Evolutionary conservation across 1,284 basidiomycete genomes (phyloP), one percentile per base, ranked within the genome.

Genomic region (Xanthoconium separans): DNA sequence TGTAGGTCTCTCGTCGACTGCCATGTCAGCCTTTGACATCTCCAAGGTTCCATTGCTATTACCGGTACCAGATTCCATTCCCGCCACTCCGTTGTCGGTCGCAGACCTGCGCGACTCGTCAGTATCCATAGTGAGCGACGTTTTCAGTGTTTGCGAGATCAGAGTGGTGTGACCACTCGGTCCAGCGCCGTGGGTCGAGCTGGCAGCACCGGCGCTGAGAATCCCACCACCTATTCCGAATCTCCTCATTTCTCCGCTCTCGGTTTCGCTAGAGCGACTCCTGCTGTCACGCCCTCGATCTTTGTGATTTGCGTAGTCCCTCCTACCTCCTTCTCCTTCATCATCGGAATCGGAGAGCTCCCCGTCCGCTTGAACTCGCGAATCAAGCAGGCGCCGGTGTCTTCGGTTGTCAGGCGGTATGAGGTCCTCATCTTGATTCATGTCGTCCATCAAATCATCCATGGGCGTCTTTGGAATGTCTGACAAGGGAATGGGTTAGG

Each of bases 301-400:
- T 18, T 78, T 77, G 67, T 87, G 81, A 41, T 75, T 75, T 7
- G 79, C 73, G 57, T 85, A 84, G 61, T 94, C 79, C 54, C 84
- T 77, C 49, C 91, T 80, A 11, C 83, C 86, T 34, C 87, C 91
- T 65, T 91, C 88, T 16, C 90, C 93, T 71, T 95, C 92, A 66
- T 95, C 89, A 58, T 92, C 89, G 2, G 90, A 92, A 65, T 92
- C 89, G 8, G 89, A 91, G 10, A 91, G 75, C 66, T 93, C 91
- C 41, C 87, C 89, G 51, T 93, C 89, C 6, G 78, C 80, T 69
- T 93, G 91, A 54, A 87, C 75, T 36, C 84, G 79, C 18, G 81
- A 77, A 65, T 93, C 91, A 13, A 91, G 76, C 6, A 89, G 69
- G n/a, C 83, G 78, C 63, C 80, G 80, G 18, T 89, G 87, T 61